Evolutionary conservation across 2,329 filamentous ascomycete genomes (phyloP).

Genomic region (Paradendryphiella salina): DNA sequence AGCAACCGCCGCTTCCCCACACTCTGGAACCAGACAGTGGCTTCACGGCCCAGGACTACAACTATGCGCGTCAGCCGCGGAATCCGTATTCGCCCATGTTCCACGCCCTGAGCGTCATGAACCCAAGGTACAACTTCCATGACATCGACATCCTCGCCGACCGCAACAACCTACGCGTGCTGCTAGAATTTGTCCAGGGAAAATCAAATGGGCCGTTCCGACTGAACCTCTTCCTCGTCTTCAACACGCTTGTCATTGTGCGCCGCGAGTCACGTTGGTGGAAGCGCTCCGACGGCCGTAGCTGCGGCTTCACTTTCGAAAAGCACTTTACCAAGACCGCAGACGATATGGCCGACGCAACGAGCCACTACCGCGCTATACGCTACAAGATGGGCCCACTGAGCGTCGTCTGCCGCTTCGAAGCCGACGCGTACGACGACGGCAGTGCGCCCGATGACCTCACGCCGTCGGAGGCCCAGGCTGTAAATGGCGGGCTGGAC

Average conservation of each 20-base stretch:
- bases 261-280: slow-evolving; percentile 33
- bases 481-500: slow-evolving; percentile 19
- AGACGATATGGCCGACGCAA: slow-evolving; percentile 31
- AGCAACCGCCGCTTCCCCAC: slow-evolving; percentile 20
- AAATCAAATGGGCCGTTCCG: slow-evolving; percentile 31
- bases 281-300: slow-evolving; percentile 18
- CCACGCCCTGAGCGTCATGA: slow-evolving; percentile 30
- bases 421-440: slow-evolving; percentile 37
- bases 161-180: slow-evolving; percentile 34
- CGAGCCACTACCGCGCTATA: slow-evolving; percentile 38
- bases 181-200: slow-evolving; percentile 33
- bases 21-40: slow-evolving; percentile 27
- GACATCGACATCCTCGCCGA: slow-evolving; percentile 35
- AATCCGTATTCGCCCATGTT: slow-evolving; percentile 36
- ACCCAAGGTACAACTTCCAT: slow-evolving; percentile 24
- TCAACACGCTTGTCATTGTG: slow-evolving; percentile 34
- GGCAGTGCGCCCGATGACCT: slow-evolving; percentile 17
- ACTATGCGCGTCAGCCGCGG: slow-evolving; percentile 31
- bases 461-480: slow-evolving; percentile 8
- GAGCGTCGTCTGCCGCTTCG: slow-evolving; percentile 33
- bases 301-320: slow-evolving; percentile 35
- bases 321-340: slow-evolving; percentile 27
- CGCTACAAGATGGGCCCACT: slow-evolving; percentile 34
- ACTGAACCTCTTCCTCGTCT: slow-evolving; percentile 28
- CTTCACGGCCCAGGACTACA: slow-evolving; percentile 31